Evolutionary conservation across 345 rosid species (phyloP).

Genomic region (Rhodomyrtus tomentosa): DNA sequence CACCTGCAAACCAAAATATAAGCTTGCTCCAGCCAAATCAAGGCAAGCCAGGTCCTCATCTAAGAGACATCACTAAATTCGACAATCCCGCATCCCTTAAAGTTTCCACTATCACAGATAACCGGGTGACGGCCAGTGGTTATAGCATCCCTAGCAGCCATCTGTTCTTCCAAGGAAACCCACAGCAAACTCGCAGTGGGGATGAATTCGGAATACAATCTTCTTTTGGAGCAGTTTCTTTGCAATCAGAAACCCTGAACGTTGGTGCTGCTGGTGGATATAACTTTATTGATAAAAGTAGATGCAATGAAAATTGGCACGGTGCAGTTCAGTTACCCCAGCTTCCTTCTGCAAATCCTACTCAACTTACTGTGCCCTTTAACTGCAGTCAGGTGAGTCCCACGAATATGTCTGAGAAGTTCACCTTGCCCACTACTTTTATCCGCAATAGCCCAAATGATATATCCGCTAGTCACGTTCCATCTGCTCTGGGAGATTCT

Average conservation of each 20-base stretch:
- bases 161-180: conserved; percentile 27
- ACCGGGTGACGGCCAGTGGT: conserved; percentile 15
- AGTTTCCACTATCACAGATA: neutral
- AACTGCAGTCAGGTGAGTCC: conserved; percentile 15
- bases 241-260: conserved; percentile 25
- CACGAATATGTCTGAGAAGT: conserved; percentile 14
- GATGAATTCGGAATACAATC: conserved; percentile 30
- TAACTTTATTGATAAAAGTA: conserved; percentile 31
- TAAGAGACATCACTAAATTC: conserved; percentile 12
- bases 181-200: conserved; percentile 13
- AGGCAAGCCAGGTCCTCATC: conserved; percentile 27
- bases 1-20: conserved; percentile 26
- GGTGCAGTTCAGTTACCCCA: conserved; percentile 27
- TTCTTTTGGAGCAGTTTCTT: conserved; percentile 23
- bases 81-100: neutral
- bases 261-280: conserved; percentile 18
- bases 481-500: conserved; percentile 18
- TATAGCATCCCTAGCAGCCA: conserved; percentile 33
- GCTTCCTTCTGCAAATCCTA: conserved; percentile 30
- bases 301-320: conserved; percentile 38
- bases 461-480: conserved; percentile 18
- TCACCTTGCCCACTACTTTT: conserved; percentile 12
- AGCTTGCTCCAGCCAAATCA: conserved; percentile 35
- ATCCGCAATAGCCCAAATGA: conserved; percentile 17
- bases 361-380: conserved; percentile 26